Evolutionary conservation across 2,329 filamentous ascomycete species (phyloP).

Genomic region (Leptographium galeiforme): DNA sequence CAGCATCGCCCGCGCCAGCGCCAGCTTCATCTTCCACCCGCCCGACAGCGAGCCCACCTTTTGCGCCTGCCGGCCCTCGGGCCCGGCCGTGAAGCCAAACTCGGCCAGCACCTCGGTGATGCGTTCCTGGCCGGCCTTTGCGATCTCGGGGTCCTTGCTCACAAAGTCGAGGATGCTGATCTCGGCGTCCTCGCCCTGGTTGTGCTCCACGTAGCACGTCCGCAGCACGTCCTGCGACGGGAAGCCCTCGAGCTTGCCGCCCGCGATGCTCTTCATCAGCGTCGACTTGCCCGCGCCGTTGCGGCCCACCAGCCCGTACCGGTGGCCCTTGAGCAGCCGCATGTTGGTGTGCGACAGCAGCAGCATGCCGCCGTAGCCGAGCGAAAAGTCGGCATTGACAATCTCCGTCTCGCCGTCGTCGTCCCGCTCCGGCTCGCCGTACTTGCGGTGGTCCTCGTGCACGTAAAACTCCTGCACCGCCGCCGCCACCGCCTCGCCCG

Average conservation of each 20-base stretch:
- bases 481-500: constrained; percentile 50
- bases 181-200: constrained; percentile 94
- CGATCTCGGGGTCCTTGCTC: constrained; percentile 75
- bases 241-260: constrained; percentile 94
- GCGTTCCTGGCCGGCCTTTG: constrained; percentile 61
- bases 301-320: constrained; percentile 91
- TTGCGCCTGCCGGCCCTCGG: constrained; percentile 76
- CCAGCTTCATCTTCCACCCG: constrained; percentile 99
- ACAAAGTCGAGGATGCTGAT: constrained; percentile 93
- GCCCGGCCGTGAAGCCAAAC: constrained; percentile 85
- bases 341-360: constrained; percentile 92
- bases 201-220: constrained; percentile 98
- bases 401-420: constrained; percentile 91
- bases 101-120: constrained; percentile 76
- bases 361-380: constrained; percentile 96
- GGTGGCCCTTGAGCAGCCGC: constrained; percentile 85
- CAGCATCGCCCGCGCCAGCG: constrained; percentile 89
- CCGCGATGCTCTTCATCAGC: constrained; percentile 90
- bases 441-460: constrained; percentile 77
- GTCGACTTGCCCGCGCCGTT: constrained; percentile 99
- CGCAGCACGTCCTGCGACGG: constrained; percentile 82
- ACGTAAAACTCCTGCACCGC: constrained; percentile 67
- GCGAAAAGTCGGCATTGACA: constrained; percentile 93
- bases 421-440: constrained; percentile 69
- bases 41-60: constrained; percentile 90